Base-by-base conservation (phyloP, 2,329 filamentous ascomycete species). In the Cladophialophora exuberans region DNA sequence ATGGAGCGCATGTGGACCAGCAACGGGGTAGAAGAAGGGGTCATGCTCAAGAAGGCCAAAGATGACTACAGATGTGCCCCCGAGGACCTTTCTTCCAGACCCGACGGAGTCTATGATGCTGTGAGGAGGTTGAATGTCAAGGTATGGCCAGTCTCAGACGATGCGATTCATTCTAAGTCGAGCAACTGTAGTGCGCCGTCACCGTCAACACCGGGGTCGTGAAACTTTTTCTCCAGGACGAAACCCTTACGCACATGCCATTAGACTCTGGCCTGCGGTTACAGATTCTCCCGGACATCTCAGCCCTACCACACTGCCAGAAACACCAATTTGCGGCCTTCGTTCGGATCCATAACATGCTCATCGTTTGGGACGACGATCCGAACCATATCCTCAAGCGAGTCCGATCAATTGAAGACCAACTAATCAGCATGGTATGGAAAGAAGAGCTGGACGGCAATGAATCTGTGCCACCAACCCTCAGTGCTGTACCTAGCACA, bases 291-390 rank as follows among this genome's bases (percentile, higher is more conserved):
- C 79, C 79, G 2, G 79, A 78, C 44, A 78, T 87, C 53, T 72
- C 74, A 2, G 77, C 81, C 44, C 72, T 88, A 3, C 80, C 82
- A 0, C 70, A 74, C 20, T 86, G 83, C 62, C 79, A 85, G 65
- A 84, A 85, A 66, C 82, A 85, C 69, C 83, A 86, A 57, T 85
- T 84, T 64, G 83, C 81, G n/a, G 83, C 83, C 6, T 86, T 86
- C 66, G 80, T 86, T 47, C 75, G 79, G 56, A 81, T 84, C 13
- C 59, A 72, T 76, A n/a, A 74, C 38, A 73, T 84, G 33, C 68
- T 86, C n/a, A 73, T 85, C 4, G 81, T 85, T 20, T 86, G 83
- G 83, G 83, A 84, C 38, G 83, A 86, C 60, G 78, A 84, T 35
- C 80, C 83, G 11, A 76, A 79, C 60, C 76, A 79, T 53, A 68